phyloP scores from a whole-genome alignment of 441 rosid species.

The Manihot esculenta region DNA sequence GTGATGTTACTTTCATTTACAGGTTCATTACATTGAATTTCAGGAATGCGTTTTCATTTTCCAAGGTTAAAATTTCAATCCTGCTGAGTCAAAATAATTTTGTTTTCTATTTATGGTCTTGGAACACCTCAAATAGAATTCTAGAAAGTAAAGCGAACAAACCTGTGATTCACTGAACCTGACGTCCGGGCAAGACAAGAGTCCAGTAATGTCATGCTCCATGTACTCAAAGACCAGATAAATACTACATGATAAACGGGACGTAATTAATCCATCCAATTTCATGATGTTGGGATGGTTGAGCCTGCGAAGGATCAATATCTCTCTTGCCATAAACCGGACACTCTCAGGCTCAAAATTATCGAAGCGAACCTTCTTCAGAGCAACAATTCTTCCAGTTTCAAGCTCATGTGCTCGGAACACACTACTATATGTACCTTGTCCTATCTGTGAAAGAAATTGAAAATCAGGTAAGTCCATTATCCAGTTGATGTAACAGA shows the following conservation, averaged over 20 bases:
- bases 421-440: constrained; percentile 92
- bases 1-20: background rate
- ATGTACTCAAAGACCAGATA: constrained; percentile 92
- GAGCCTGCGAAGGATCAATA: constrained; percentile 77
- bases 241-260: constrained; percentile 67
- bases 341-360: constrained; percentile 96
- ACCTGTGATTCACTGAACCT: constrained; percentile 89
- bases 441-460: constrained; percentile 66
- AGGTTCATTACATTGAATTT: background rate
- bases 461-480: constrained; percentile 7
- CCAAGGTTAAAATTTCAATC: background rate
- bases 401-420: constrained; percentile 81
- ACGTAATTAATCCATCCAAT: constrained; percentile 76
- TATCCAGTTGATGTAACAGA: background rate
- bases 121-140: background rate
- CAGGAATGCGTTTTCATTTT: background rate
- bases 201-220: constrained; percentile 96
- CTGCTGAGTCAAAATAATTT: constrained; percentile 9
- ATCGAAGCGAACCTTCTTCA: constrained; percentile 91
- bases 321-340: constrained; percentile 95
- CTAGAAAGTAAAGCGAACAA: constrained; percentile 22
- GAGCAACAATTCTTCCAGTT: constrained; percentile 75
- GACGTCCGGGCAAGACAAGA: constrained; percentile 75
- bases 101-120: background rate
- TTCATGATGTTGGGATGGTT: constrained; percentile 88